Base-by-base conservation (phyloP, 257 asterid species). In the Przewalskia tangutica region DNA sequence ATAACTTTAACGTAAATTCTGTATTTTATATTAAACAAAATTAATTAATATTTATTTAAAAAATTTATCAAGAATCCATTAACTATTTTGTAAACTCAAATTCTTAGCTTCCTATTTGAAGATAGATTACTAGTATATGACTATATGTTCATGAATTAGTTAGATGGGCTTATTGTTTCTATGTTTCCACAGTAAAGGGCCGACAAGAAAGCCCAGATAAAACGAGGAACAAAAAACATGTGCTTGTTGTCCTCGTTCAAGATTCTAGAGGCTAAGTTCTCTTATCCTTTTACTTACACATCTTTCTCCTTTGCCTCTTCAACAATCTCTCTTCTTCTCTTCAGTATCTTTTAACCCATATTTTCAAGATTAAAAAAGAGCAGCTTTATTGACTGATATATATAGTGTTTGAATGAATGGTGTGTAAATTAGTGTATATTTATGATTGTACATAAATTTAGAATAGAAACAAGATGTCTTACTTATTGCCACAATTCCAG, bases 401-500 rank as follows among this genome's bases (percentile, higher is more conserved):
- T 67, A 81, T 62, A 71, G 53, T 51, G 60, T 79, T 18, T 34
- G 4, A 77, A 60, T 32, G 42, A 84, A 75, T 66, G 66, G 75
- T 59, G 54, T 53, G 58, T 48, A 71, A 71, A 71, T 18, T 63
- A 55, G 34, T 59, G 51, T 56, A 62, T 84, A 65, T 50, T 77
- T 73, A 46, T 80, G 56, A 66, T 46, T 77, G 56, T 63, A 23
- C 68, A 38, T 77, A 65, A 81, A 40, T 82, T 82, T 84, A 83
- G 55, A 84, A 53, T 83, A 79, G 85, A 87, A 82, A 85, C 84
- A 91, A 84, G 77, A 94, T 95, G 98, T 90, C 98, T 84, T 94
- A 97, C 86, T 83, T 95, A 83, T 85, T 95, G 97, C 97, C 98
- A 44, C 98, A 95, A 81, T 95, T 95, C 93, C 91, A 88, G 91